Conservation (phyloP, 2,329 filamentous ascomycete species). For the Juglanconis oblonga region DNA sequence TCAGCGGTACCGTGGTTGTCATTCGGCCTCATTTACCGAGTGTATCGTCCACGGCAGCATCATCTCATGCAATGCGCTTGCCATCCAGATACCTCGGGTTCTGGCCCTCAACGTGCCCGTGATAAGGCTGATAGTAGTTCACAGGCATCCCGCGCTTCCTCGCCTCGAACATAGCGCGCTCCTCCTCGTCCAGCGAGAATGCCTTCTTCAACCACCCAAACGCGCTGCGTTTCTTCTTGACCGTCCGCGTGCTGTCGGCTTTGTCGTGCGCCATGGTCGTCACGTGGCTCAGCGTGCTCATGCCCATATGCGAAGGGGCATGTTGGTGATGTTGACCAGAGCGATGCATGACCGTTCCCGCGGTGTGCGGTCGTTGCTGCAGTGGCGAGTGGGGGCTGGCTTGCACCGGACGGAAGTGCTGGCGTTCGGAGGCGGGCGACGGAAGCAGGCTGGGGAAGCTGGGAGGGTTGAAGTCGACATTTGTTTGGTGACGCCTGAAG, state of each 20-base stretch:
- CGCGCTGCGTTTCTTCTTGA: slow-evolving; percentile 66
- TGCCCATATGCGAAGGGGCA: slow-evolving; percentile 45
- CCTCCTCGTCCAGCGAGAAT: slow-evolving; percentile 63
- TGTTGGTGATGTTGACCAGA: slow-evolving; percentile 21
- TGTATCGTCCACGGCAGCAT: not conserved
- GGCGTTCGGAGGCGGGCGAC: slow-evolving; percentile 51
- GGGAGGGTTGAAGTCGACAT: slow-evolving; percentile 35
- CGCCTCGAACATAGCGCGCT: slow-evolving; percentile 57
- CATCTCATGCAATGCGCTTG: slow-evolving; percentile 36
- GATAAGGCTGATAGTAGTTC: slow-evolving; percentile 42
- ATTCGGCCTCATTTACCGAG: too few species aligned
- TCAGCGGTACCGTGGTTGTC: too few species aligned
- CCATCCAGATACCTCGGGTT: slow-evolving; percentile 57
- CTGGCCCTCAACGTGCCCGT: slow-evolving; percentile 30
- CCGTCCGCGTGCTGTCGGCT: slow-evolving; percentile 34
- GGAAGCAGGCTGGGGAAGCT: slow-evolving; percentile 37
- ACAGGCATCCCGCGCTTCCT: slow-evolving; percentile 43
- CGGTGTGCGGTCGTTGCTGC: slow-evolving; percentile 57
- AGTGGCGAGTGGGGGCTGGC: slow-evolving; percentile 63
- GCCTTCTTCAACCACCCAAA: slow-evolving; percentile 69
- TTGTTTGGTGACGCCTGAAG: slow-evolving; percentile 10
- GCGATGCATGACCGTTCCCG: slow-evolving; percentile 32
- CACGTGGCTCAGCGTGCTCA: slow-evolving; percentile 57
- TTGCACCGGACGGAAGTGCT: slow-evolving; percentile 60
- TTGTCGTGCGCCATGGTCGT: slow-evolving; percentile 44